Conservation (phyloP, 2,329 filamentous ascomycete genomes). For the Tolypocladium cylindrosporum region DNA sequence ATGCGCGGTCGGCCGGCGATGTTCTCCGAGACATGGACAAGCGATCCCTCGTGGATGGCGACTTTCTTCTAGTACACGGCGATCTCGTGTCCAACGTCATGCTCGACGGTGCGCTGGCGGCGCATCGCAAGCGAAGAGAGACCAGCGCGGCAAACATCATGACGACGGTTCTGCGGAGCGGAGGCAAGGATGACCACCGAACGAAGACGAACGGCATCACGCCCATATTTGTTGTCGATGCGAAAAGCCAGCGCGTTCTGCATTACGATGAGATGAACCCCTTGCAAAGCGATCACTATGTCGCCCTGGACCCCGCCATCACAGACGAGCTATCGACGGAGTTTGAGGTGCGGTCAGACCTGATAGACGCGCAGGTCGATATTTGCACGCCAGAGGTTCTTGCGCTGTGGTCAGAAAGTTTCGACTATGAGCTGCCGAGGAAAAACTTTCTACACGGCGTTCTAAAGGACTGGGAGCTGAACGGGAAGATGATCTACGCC, state of each 20-base stretch:
- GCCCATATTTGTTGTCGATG: constrained; percentile 80
- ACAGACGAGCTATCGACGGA: constrained; percentile 59
- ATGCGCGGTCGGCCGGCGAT: constrained; percentile 81
- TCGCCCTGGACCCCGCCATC: constrained; percentile 71
- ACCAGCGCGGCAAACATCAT: constrained; percentile 93
- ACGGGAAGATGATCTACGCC: constrained; percentile 92
- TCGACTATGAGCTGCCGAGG: constrained; percentile 86
- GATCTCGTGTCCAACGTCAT: constrained; percentile 85
- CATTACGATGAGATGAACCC: constrained; percentile 90
- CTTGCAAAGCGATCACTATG: constrained; percentile 50
- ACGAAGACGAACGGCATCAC: constrained; percentile 67
- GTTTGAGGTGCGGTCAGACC: constrained; percentile 73
- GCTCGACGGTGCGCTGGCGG: constrained; percentile 67
- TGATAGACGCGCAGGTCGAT: constrained; percentile 91
- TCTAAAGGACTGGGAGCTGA: constrained; percentile 91
- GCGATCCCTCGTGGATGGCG: constrained; percentile 72
- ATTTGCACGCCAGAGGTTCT: constrained; percentile 96
- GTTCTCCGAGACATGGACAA: constrained; percentile 89
- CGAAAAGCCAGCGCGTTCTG: constrained; percentile 67
- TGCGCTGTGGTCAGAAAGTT: constrained; percentile 93
- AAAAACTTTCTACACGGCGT: constrained; percentile 87
- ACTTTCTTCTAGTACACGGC: constrained; percentile 88
- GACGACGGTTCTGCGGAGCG: constrained; percentile 84
- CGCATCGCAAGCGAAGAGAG: constrained; percentile 70
- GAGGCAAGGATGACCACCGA: constrained; percentile 57